Evolutionary conservation across 495 filamentous ascomycete genomes (phyloP), one percentile per base, ranked within the genome.

Genomic region (Penicillium bovifimosum): DNA sequence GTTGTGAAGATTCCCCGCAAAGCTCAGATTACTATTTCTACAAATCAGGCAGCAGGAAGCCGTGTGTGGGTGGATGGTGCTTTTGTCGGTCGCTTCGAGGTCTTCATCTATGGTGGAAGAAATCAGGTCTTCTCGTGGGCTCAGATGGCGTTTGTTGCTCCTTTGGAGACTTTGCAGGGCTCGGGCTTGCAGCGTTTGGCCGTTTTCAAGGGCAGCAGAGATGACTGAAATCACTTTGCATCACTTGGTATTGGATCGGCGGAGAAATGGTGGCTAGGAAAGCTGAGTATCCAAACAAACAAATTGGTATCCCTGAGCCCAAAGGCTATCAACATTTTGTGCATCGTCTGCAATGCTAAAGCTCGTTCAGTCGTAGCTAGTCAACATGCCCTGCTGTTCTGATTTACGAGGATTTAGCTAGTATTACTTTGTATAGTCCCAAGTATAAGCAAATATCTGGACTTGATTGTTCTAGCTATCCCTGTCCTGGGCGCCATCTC

Each of bases 111-210:
- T 55, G 78, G 78, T 1, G 78, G 78, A 6, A 65, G 67, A 54
- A 81, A 81, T 54, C 63, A 53, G 7, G 32, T 69, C 20, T 73
- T 76, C 40, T 78, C 74, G 6, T 81, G 78, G 78, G 77, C 74
- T 44, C 78, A 80, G 56, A 80, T 80, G 78, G 77, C 78, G 9
- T 76, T 81, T 58, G 77, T 81, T 9, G 77, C 78, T 6, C 78
- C 78, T 3, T 36, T 81, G 14, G 65, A 76, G 3, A 42, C 31
- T 0, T 28, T 71, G 2, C 8, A 47, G 9, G 75, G 76, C 13
- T 14, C 14, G 5, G 62, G 60, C 2, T 38, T 63, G 10, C 48
- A 55, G 5, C 53, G 47, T 33, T 24, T 62, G 8, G 33, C 28
- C 14, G 5, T 50, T 5, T 17, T 16, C 9, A 36, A 33, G 3